phyloP scores from a whole-genome alignment of 2,329 filamentous ascomycete species.

The Hirsutella rhossiliensis region DNA sequence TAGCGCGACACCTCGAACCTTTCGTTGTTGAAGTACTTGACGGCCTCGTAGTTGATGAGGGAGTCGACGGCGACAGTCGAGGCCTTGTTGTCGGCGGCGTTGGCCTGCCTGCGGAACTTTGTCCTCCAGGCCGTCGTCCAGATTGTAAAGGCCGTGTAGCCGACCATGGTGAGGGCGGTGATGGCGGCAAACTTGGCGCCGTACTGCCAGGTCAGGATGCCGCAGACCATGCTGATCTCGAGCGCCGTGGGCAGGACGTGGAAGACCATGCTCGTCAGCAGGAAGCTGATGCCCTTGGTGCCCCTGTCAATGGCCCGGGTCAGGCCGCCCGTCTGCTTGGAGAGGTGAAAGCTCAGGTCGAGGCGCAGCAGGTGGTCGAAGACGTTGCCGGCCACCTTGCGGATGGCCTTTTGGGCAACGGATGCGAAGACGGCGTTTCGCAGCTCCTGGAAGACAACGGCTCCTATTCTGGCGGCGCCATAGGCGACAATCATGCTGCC shows the following conservation, averaged over 20 bases:
- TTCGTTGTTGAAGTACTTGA: conserved; percentile 99
- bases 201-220: conserved; percentile 93
- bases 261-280: conserved; percentile 97
- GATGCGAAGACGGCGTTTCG: conserved; percentile 95
- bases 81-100: conserved; percentile 89
- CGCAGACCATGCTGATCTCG: conserved; percentile 91
- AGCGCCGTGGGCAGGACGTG: conserved; percentile 88
- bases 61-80: conserved; percentile 95
- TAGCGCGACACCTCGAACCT: conserved; percentile 87
- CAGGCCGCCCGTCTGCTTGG: conserved; percentile 86
- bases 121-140: conserved; percentile 94
- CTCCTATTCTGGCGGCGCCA: conserved; percentile 75
- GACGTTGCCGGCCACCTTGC: conserved; percentile 80
- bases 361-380: conserved; percentile 82
- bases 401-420: conserved; percentile 92
- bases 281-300: conserved; percentile 95
- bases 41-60: conserved; percentile 96
- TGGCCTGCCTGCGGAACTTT: conserved; percentile 88
- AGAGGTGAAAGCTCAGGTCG: conserved; percentile 87
- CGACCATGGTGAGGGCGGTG: conserved; percentile 80
- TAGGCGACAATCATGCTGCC: conserved; percentile 92
- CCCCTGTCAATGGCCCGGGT: conserved; percentile 91
- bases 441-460: conserved; percentile 83
- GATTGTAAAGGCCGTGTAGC: conserved; percentile 95
- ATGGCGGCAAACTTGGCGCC: conserved; percentile 85